Conservation (phyloP, 495 filamentous ascomycete genomes). For the Annulohypoxylon nitens region DNA sequence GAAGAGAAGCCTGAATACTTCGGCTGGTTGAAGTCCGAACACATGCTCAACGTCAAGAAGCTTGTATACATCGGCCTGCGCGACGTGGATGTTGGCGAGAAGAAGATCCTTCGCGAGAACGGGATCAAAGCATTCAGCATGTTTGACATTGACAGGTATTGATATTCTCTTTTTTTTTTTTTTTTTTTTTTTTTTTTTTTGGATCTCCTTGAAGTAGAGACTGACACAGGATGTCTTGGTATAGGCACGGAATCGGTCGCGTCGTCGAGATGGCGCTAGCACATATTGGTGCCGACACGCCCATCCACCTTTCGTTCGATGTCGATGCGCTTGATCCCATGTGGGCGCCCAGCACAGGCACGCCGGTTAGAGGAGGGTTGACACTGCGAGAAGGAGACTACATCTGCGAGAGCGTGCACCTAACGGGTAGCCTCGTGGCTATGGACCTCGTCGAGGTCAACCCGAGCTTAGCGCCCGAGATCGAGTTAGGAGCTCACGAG, state of each 20-base stretch:
- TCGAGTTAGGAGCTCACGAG: constrained; percentile 78
- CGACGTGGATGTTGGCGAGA: constrained; percentile 93
- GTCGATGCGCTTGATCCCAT: constrained; percentile 96
- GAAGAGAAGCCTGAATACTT: constrained; percentile 82
- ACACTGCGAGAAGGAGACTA: constrained; percentile 97
- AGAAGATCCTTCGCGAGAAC: constrained; percentile 86
- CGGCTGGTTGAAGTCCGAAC: constrained; percentile 81
- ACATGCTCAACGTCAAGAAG: constrained; percentile 76
- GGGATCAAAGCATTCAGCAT: constrained; percentile 97
- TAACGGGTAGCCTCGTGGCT: constrained; percentile 90
- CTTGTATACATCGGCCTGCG: constrained; percentile 97
- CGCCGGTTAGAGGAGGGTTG: constrained; percentile 93
- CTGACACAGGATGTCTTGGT: constrained; percentile 18
- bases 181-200: constrained; percentile 2
- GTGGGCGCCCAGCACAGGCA: constrained; percentile 96
- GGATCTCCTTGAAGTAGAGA: neutral
- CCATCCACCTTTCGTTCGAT: constrained; percentile 97
- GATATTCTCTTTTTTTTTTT: constrained; percentile 10
- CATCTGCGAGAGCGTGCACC: constrained; percentile 96
- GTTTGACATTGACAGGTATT: constrained; percentile 93
- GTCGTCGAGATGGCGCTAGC: constrained; percentile 98
- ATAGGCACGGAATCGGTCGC: constrained; percentile 88
- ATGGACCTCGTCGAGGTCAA: constrained; percentile 98
- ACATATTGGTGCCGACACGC: constrained; percentile 92
- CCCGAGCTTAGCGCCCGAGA: constrained; percentile 77